Conservation (phyloP, 2,329 filamentous ascomycete genomes). For the Cordyceps tenuipes region DNA sequence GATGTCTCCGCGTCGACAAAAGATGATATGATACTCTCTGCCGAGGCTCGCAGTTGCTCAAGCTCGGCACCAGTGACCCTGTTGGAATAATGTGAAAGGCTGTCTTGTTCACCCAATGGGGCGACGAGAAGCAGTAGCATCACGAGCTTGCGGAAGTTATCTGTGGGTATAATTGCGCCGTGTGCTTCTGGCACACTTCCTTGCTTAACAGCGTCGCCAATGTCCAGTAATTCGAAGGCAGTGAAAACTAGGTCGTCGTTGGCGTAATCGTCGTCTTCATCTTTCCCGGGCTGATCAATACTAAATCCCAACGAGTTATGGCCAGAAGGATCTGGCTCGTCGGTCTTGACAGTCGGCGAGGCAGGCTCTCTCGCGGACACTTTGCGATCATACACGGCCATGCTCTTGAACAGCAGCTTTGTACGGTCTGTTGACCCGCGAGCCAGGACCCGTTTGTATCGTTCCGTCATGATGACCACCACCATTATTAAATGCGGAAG, state of each 20-base stretch:
- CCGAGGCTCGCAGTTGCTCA: slow-evolving; percentile 49
- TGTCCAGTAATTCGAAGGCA: slow-evolving; percentile 59
- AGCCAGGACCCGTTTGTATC: slow-evolving; percentile 56
- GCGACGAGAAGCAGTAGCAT: slow-evolving; percentile 62
- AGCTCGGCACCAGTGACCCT: slow-evolving; percentile 49
- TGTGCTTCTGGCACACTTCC: slow-evolving; percentile 43
- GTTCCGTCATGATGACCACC: slow-evolving; percentile 62
- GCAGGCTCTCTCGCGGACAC: slow-evolving; percentile 26
- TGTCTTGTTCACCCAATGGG: slow-evolving; percentile 57
- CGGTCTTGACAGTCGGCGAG: background rate
- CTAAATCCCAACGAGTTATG: slow-evolving; percentile 31
- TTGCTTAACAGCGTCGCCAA: slow-evolving; percentile 51
- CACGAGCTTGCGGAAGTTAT: slow-evolving; percentile 62
- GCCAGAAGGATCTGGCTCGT: background rate
- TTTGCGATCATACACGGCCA: slow-evolving; percentile 62
- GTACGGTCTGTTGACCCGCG: slow-evolving; percentile 49
- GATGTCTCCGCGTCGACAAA: slow-evolving; percentile 58
- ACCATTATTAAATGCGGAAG: slow-evolving; percentile 65
- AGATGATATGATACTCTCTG: slow-evolving; percentile 56
- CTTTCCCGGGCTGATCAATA: slow-evolving; percentile 33
- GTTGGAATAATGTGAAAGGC: slow-evolving; percentile 50
- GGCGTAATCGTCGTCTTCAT: slow-evolving; percentile 35
- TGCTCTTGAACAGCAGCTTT: slow-evolving; percentile 60
- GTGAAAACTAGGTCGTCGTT: slow-evolving; percentile 59
- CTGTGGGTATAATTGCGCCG: slow-evolving; percentile 62